Evolutionary conservation across 371 early-diverging fungal genomes (phyloP).

Genomic region (Rhizopus microsporus): DNA sequence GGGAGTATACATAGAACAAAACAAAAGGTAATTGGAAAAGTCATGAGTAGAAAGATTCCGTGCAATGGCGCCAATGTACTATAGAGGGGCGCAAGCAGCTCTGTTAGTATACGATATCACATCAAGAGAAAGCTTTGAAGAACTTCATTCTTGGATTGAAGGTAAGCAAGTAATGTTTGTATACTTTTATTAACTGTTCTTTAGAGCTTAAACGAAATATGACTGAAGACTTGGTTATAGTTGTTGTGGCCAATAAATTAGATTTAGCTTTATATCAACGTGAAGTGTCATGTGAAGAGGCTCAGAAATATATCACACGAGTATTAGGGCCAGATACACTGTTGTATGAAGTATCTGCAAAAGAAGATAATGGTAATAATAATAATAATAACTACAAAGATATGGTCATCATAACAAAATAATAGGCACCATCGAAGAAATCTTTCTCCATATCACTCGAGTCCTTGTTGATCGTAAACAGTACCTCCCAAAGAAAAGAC

Average conservation of each 20-base stretch:
- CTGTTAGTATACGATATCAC: conserved; percentile 69
- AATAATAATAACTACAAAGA: not conserved
- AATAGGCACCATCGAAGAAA: conserved; percentile 56
- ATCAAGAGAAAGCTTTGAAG: conserved; percentile 60
- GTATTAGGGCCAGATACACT: conserved; percentile 59
- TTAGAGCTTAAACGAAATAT: conserved; percentile 71
- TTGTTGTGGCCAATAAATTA: conserved; percentile 77
- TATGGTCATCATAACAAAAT: not conserved
- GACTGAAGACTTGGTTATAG: conserved; percentile 68
- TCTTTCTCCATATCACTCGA: conserved; percentile 63
- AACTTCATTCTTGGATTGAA: conserved; percentile 69
- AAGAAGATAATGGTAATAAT: conserved; percentile 68
- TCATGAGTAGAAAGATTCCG: conserved; percentile 55
- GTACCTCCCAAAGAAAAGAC: conserved; percentile 36
- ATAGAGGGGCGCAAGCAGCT: conserved; percentile 75
- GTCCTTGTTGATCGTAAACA: conserved; percentile 60
- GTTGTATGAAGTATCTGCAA: conserved; percentile 73
- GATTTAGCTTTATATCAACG: conserved; percentile 66
- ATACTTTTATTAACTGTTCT: not conserved
- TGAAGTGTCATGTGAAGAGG: conserved; percentile 59
- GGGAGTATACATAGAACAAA: not conserved
- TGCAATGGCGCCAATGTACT: conserved; percentile 80
- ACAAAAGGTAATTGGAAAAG: conserved; percentile 1
- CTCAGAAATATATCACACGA: conserved; percentile 62
- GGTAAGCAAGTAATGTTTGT: conserved; percentile 28